A percentile compares a stretch with the other conserved stretches of the same genome.
These are phyloP conservation scores for Phyllostachys edulis DNA, from an alignment of 176 grass and related monocot genomes.

Conservation along the genomic window DNA sequence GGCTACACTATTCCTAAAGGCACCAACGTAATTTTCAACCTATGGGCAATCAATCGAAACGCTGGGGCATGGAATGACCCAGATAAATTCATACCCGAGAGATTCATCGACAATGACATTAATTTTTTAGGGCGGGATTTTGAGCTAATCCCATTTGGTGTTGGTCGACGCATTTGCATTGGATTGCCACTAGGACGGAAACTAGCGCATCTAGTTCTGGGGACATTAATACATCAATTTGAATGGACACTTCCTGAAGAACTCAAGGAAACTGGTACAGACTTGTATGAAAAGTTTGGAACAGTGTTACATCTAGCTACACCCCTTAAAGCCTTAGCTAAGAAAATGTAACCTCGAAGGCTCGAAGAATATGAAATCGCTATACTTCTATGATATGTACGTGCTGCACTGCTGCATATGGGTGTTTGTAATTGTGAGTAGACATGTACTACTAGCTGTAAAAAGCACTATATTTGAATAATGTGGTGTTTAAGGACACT, in stretches of 20 bases:
- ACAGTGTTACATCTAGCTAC: no score
- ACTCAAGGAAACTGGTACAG: no score
- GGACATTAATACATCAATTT: constrained; percentile 20
- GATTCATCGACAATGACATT: constrained; percentile 33
- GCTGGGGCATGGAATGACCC: constrained; percentile 23
- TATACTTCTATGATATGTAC: no score
- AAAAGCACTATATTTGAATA: no score
- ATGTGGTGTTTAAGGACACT: no score
- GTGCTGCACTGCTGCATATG: no score
- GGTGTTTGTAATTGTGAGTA: no score
- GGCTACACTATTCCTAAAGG: constrained; percentile 32
- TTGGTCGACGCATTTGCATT: constrained; percentile 35
- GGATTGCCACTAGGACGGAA: constrained; percentile 29
- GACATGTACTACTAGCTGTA: no score
- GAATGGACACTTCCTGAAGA: constrained; percentile 29
- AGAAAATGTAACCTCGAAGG: no score
- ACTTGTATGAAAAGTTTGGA: no score
- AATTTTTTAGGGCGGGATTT: constrained; percentile 24
- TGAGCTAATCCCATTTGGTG: constrained; percentile 42
- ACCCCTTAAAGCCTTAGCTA: no score
- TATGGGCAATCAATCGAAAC: constrained; percentile 40
- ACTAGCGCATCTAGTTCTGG: constrained; percentile 38
- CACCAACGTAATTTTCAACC: constrained; percentile 35
- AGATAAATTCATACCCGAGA: constrained; percentile 35
- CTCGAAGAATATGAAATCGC: no score